Evolutionary conservation across 495 filamentous ascomycete species (phyloP), one percentile per base, ranked within the genome.

Genomic region (Cetradonia linearis): DNA sequence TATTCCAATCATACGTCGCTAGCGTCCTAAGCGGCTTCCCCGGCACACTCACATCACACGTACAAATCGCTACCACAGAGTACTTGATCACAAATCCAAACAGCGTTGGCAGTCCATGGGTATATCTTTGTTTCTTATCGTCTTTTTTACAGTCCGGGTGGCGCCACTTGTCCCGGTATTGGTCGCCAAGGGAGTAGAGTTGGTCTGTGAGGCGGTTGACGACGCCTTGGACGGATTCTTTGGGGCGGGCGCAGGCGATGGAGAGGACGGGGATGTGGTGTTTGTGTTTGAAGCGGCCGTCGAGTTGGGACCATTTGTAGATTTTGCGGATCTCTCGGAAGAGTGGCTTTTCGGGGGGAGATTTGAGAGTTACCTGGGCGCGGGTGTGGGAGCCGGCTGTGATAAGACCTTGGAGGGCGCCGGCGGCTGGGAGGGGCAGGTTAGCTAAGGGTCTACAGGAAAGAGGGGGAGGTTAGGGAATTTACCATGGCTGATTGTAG

Each of bases 291-390:
- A 58, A 54, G 18, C 67, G 64, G 10, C 63, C 72, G 61, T 78
- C 76, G 20, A 40, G 63, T 1, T 77, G 46, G 10, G 76, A 73
- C 77, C 77, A 80, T 34, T 69, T 71, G 50, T 77, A 60, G 59
- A 74, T 78, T 11, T 66, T 68, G 16, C 63, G 55, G 46, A 78
- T 71, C 5, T 66, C 67, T 9, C 64, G 68, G 56, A 65, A 63
- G 46, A 78, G 70, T 4, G 72, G 57, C 0, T 40, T 13, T 44
- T 75, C 72, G 5, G 75, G 70, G 8, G 55, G 42, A 2, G 66
- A 58, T 0, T 55, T 49, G 8, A 73, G 55, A 3, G 72, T 42
- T 16, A 62, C 65, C 56, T 70, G 72, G 56, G 77, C 76, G 48
- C 76, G 66, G 2, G 75, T 72, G 30, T 67, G 71, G n/a, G 72